Evolutionary conservation across 2,329 filamentous ascomycete genomes (phyloP), one percentile per base, ranked within the genome.

Genomic region (Penicillium sp.): DNA sequence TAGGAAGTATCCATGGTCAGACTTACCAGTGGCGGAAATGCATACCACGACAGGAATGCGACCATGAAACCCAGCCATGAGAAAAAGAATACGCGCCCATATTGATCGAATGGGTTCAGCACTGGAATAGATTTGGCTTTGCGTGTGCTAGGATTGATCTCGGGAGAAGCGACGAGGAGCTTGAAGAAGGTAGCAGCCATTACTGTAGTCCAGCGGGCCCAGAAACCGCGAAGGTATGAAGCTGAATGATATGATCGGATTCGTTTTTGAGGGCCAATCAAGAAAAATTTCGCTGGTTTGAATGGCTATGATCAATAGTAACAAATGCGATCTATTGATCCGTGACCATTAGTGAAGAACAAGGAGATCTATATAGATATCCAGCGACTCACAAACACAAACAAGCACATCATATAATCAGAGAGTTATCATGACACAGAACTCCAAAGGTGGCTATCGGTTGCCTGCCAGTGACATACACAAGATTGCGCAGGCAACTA

Each of bases 1-100:
- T 33, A 33, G 1, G 3, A 16, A 16, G 31, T 33, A 14, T 16
- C 31, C 13, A 33, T 16, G 11, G 13, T 1, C 22, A 37, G 37
- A 74, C 83, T 77, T 81, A 91, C 87, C 71, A 95, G 79, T 65
- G 92, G 92, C 62, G 92, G 90, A 75, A 96, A 96, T 1, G 92
- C 90, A 79, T 96, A 96, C 84, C 84, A 96, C 11, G 90, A 92
- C 83, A 91, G 90, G 76, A 96, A 96, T 8, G 90, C 89, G 52
- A 93, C 84, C 83, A 95, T 87, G 75, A 95, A 95, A 2, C 90
- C 90, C 48, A 92, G 82, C 87, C 90, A 95, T 1, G 89, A 90
- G 78, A 96, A 96, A 80, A 93, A 91, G 76, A 96, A 96, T 0
- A 95, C 91, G 7, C 91, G 84, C 37, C 91, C 92, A 79, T 96